Conservation (phyloP, 495 filamentous ascomycete species). For the Penicillium steckii region DNA sequence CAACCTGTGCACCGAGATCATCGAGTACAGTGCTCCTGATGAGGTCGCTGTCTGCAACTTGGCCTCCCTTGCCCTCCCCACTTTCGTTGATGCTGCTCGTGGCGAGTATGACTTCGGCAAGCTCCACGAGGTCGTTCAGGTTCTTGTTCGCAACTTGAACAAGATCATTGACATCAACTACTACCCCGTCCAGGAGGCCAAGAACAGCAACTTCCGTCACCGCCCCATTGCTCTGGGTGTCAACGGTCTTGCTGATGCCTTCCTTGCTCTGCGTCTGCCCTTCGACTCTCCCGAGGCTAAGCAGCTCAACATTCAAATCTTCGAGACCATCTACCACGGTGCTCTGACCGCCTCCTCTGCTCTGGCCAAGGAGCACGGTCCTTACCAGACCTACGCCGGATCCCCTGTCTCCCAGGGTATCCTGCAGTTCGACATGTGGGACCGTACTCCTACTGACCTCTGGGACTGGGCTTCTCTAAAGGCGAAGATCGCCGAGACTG, state of each 20-base stretch:
- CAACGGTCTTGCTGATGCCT: conserved; percentile 97
- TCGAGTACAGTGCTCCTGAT: conserved; percentile 95
- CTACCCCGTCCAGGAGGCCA: conserved; percentile 93
- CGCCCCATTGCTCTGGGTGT: conserved; percentile 94
- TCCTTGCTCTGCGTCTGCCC: conserved; percentile 93
- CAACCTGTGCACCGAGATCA: conserved; percentile 97
- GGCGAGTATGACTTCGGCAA: conserved; percentile 91
- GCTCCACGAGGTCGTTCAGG: conserved; percentile 87
- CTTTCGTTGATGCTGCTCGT: conserved; percentile 78
- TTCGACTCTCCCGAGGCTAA: conserved; percentile 94
- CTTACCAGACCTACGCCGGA: conserved; percentile 88
- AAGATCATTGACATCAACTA: conserved; percentile 97
- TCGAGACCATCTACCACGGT: conserved; percentile 99
- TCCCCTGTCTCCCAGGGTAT: conserved; percentile 94
- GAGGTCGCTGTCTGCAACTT: conserved; percentile 99
- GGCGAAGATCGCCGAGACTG: conserved; percentile 83
- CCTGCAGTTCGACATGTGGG: conserved; percentile 99
- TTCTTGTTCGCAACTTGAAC: conserved; percentile 91
- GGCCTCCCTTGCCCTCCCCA: conserved; percentile 87
- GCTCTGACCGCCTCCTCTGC: conserved; percentile 86
- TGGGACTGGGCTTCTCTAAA: conserved; percentile 96
- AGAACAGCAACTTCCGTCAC: conserved; percentile 92
- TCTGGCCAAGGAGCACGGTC: conserved; percentile 74
- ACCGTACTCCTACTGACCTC: conserved; percentile 83
- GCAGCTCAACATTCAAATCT: conserved; percentile 95